phyloP scores from a whole-genome alignment of 768 basidiomycete species.

The Suillus subaureus region DNA sequence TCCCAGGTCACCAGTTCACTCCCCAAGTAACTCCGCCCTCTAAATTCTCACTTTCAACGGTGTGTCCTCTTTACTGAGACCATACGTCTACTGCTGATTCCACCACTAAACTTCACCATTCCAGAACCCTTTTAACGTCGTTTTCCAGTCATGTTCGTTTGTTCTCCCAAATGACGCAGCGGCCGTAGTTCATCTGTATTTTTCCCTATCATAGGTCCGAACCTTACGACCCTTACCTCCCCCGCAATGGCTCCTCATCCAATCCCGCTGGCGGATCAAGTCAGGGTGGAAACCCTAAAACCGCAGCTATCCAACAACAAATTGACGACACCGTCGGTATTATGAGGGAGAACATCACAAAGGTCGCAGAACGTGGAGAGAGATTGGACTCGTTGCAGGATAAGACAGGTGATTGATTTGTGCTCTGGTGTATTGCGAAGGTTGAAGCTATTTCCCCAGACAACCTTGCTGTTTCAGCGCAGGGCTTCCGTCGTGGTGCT shows the following conservation, averaged over 20 bases:
- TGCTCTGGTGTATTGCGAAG: background rate
- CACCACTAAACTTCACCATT: background rate
- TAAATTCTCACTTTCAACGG: conserved; percentile 24
- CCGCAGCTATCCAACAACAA: conserved; percentile 93
- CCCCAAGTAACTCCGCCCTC: conserved; percentile 11
- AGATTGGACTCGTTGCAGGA: conserved; percentile 92
- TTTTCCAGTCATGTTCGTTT: conserved; percentile 30
- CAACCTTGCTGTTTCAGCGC: conserved; percentile 96
- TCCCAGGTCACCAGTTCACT: conserved; percentile 31
- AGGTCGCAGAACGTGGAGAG: conserved; percentile 95
- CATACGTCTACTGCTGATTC: background rate
- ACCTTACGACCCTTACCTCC: conserved; percentile 98
- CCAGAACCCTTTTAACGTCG: background rate
- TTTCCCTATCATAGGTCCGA: conserved; percentile 69
- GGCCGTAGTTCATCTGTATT: conserved; percentile 12
- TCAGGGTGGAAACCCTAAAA: conserved; percentile 73
- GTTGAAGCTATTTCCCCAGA: conserved; percentile 49
- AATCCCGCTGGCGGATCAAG: conserved; percentile 48
- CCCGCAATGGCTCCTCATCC: conserved; percentile 74
- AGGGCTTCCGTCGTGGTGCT: conserved; percentile 96
- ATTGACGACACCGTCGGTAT: conserved; percentile 97
- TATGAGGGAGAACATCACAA: conserved; percentile 97
- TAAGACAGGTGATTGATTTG: conserved; percentile 84
- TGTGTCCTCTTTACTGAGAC: conserved; percentile 9
- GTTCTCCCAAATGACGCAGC: conserved; percentile 3